Conservation (phyloP, 2,329 filamentous ascomycete species). For the Mariannaea sp. region DNA sequence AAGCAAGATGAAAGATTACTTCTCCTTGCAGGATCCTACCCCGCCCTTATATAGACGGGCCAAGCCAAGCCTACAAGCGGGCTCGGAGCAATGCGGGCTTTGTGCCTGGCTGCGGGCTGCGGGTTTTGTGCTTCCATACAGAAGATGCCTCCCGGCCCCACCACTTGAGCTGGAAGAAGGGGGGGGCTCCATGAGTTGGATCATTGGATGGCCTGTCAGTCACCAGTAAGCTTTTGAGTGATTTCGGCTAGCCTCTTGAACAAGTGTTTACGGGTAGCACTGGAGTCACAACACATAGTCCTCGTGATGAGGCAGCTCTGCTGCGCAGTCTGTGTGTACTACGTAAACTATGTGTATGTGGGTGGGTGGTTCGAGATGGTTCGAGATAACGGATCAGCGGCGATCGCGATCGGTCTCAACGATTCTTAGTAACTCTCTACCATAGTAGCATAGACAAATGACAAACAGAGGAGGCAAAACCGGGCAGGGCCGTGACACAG, state of each 20-base stretch:
- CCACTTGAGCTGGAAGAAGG: too few species aligned
- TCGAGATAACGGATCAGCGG: conserved; percentile 23
- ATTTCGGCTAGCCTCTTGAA: conserved; percentile 34
- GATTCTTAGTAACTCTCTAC: neutral
- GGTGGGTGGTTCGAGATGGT: conserved; percentile 28
- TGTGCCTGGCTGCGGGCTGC: conserved; percentile 24
- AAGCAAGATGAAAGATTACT: conserved; percentile 26
- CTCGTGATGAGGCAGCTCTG: conserved; percentile 6
- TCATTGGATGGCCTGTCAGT: conserved; percentile 28
- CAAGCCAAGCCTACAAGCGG: too few species aligned
- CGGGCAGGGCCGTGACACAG: conserved; percentile 1
- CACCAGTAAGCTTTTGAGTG: conserved; percentile 28
- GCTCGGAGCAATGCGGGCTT: conserved; percentile 17
- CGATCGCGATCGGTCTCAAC: conserved; percentile 7
- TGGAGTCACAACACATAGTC: too few species aligned
- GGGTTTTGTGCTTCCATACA: conserved; percentile 26
- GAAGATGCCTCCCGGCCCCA: conserved; percentile 20
- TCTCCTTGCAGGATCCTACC: conserved; percentile 20
- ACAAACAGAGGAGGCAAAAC: neutral
- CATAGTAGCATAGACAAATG: neutral
- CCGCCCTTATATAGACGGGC: conserved; percentile 37
- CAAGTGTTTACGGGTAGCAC: too few species aligned
- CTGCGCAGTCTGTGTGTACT: neutral
- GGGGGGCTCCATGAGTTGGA: conserved; percentile 17
- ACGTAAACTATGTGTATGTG: too few species aligned